Conservation (phyloP, 2,329 filamentous ascomycete genomes). For the Gaeumannomyces tritici region DNA sequence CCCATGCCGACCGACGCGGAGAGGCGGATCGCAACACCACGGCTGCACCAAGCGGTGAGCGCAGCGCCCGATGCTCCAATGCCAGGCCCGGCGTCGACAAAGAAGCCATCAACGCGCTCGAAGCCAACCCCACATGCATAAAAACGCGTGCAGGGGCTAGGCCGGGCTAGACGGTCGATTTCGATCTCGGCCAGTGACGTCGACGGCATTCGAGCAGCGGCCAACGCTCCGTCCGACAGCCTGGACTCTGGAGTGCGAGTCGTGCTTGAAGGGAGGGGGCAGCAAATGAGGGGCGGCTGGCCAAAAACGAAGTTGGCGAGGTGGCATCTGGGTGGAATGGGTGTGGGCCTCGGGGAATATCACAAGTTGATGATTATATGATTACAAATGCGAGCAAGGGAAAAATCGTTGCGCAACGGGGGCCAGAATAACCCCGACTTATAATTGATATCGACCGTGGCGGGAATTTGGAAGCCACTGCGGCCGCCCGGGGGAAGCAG, state of each 20-base stretch:
- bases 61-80: no score
- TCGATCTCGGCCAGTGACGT: background rate
- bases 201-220: background rate
- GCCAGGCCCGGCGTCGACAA: background rate
- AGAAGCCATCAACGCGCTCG: background rate
- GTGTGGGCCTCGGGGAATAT: background rate
- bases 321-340: no score
- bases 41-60: background rate
- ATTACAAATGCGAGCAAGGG: background rate
- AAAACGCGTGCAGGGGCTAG: no score
- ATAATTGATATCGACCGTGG: background rate
- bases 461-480: no score
- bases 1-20: background rate
- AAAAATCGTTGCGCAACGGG: background rate
- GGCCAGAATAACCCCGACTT: background rate
- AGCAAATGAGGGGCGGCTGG: background rate
- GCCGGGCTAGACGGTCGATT: background rate
- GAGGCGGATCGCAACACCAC: no score
- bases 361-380: no score
- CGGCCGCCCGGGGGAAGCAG: no score
- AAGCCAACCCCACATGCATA: no score
- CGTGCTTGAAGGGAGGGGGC: background rate
- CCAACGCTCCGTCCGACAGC: background rate
- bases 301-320: no score
- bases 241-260: background rate